Evolutionary conservation across 2,329 filamentous ascomycete species (phyloP).

Genomic region (Pyricularia sp.): DNA sequence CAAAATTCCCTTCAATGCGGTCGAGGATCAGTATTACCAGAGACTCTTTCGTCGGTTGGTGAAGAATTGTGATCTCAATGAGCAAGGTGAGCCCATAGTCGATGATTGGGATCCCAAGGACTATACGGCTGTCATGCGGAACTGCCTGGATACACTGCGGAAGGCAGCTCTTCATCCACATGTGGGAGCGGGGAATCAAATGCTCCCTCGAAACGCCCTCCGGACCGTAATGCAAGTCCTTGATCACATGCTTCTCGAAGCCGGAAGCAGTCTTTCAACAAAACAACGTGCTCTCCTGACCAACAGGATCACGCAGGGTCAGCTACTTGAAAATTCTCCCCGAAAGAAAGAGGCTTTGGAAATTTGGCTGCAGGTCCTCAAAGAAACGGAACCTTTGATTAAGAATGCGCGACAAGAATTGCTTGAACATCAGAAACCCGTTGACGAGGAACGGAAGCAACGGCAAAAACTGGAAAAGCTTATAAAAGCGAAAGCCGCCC

Average conservation of each 20-base stretch:
- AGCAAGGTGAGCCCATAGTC: constrained; percentile 46
- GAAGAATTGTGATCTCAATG: constrained; percentile 51
- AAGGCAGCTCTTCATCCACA: constrained; percentile 48
- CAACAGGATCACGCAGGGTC: constrained; percentile 54
- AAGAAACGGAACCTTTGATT: constrained; percentile 39
- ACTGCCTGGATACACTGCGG: constrained; percentile 51
- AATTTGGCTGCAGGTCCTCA: constrained; percentile 51
- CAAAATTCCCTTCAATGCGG: constrained; percentile 75
- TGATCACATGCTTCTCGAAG: constrained; percentile 82
- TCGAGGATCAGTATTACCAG: constrained; percentile 84
- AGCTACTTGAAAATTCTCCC: constrained; percentile 65
- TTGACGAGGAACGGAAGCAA: neutral
- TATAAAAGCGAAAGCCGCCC: neutral
- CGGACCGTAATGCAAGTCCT: constrained; percentile 78
- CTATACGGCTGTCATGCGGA: constrained; percentile 47
- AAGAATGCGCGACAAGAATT: constrained; percentile 52
- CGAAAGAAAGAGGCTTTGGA: constrained; percentile 52
- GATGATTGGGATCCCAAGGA: constrained; percentile 54
- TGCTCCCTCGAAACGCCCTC: constrained; percentile 40
- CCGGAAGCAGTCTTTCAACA: constrained; percentile 49
- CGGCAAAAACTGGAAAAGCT: neutral
- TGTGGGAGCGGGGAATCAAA: constrained; percentile 33
- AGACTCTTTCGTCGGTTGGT: constrained; percentile 66
- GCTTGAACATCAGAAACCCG: constrained; percentile 17
- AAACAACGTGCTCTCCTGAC: constrained; percentile 57